Evolutionary conservation across 805 yeast genomes (phyloP).

Genomic region (Schizosaccharomyces octosporus): DNA sequence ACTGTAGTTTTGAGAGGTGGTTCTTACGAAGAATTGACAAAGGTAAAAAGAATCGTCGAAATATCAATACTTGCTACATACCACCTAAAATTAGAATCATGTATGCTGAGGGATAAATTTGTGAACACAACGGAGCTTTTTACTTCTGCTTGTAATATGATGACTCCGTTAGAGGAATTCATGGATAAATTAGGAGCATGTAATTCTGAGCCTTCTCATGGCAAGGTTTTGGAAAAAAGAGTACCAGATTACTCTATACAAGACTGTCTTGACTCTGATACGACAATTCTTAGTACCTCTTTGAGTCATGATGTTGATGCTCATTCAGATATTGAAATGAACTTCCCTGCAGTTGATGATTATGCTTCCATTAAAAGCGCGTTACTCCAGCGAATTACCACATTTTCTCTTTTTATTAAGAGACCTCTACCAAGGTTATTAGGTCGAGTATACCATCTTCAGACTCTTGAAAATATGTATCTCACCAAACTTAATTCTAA

Average conservation of each 20-base stretch:
- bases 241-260: background rate
- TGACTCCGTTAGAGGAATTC: background rate
- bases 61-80: slow-evolving; percentile 58
- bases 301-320: background rate
- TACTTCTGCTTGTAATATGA: background rate
- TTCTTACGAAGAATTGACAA: slow-evolving; percentile 30
- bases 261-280: background rate
- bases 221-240: no score
- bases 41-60: slow-evolving; percentile 54
- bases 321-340: background rate
- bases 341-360: background rate
- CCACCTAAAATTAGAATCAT: slow-evolving; percentile 57
- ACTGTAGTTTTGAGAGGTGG: slow-evolving; percentile 76
- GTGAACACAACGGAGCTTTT: slow-evolving; percentile 13
- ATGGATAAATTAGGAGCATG: no score
- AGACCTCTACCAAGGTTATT: background rate
- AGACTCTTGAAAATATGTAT: background rate
- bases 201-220: no score
- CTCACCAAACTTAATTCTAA: background rate
- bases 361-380: background rate
- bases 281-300: background rate
- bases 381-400: background rate
- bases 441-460: background rate
- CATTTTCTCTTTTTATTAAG: background rate
- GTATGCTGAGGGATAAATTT: slow-evolving; percentile 45